Base-by-base conservation (phyloP, 768 basidiomycete genomes). In the Pisolithus microcarpus region DNA sequence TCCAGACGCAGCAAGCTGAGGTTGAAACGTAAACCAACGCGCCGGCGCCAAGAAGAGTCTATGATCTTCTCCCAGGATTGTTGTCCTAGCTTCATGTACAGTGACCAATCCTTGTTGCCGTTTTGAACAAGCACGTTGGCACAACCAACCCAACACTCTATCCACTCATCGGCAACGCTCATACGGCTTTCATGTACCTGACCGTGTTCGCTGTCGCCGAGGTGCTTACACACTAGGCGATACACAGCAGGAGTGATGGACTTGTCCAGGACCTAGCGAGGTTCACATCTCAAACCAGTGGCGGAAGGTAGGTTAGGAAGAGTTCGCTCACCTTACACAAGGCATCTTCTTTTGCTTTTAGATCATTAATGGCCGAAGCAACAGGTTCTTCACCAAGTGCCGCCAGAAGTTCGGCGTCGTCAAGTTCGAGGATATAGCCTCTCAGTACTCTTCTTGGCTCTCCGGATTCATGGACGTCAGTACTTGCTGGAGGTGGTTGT, bases 391-490 rank as follows among this genome's bases (percentile, higher is more conserved):
- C 70, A 16, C 73, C 77, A 7, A 87, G 71, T 7, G 81, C 72
- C 26, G 78, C 81, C 16, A 77, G 59, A 1, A 87, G 62, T 15
- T 72, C 75, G 19, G 81, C 82, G 57, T 89, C 85, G 48, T 78
- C 69, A 21, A 82, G 71, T 49, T 85, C 80, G 43, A 84, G n/a
- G 67, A 53, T 80, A 77, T 38, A 84, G 60, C 40, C 71, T 69
- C 15, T 76, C 80, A n/a, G 55, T 81, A 91, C 48, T 85, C 81
- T 50, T 91, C 87, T 60, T 93, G 88, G 55, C 85, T 90, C 53
- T 91, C 89, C 58, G 80, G 79, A 40, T 75, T 76, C 36, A 77
- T 78, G 16, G 54, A n/a, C 15, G 42, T 64, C 53, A 4, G 61
- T 52, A 6, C 66, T 67, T 1, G 66, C 73, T 26, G 67, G 62